Conservation (phyloP, 2,329 filamentous ascomycete species). For the Madurella mycetomatis region DNA sequence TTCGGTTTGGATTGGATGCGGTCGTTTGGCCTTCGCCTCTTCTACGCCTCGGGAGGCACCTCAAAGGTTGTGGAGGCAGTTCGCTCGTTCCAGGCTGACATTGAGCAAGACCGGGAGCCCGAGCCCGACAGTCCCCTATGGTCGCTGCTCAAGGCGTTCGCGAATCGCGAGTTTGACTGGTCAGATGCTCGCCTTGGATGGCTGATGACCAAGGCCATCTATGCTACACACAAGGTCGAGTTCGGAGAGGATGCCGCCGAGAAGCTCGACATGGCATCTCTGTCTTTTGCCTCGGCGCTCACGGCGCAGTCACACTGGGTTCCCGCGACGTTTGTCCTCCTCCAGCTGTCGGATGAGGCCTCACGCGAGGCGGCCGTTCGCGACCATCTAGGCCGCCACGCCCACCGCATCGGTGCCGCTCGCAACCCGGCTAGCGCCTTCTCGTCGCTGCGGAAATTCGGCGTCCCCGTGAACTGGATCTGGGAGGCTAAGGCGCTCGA, state of each 20-base stretch:
- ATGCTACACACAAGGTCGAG: conserved; percentile 44
- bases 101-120: conserved; percentile 66
- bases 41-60: conserved; percentile 70
- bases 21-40: conserved; percentile 84
- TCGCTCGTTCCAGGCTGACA: conserved; percentile 65
- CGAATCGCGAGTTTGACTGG: conserved; percentile 59
- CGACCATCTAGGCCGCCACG: conserved; percentile 70
- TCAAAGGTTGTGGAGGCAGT: conserved; percentile 66
- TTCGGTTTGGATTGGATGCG: conserved; percentile 92
- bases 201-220: conserved; percentile 72
- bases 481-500: conserved; percentile 83
- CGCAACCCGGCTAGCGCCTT: conserved; percentile 53
- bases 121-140: conserved; percentile 61
- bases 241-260: conserved; percentile 51
- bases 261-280: conserved; percentile 62
- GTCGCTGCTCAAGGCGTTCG: conserved; percentile 79
- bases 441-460: conserved; percentile 59
- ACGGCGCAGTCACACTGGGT: conserved; percentile 62
- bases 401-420: conserved; percentile 55
- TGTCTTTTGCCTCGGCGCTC: conserved; percentile 62
- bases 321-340: conserved; percentile 69
- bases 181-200: conserved; percentile 74
- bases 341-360: conserved; percentile 63
- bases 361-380: conserved; percentile 65
- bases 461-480: conserved; percentile 73